Base-by-base conservation (phyloP, 306 rosid genomes). In the Morella rubra region DNA sequence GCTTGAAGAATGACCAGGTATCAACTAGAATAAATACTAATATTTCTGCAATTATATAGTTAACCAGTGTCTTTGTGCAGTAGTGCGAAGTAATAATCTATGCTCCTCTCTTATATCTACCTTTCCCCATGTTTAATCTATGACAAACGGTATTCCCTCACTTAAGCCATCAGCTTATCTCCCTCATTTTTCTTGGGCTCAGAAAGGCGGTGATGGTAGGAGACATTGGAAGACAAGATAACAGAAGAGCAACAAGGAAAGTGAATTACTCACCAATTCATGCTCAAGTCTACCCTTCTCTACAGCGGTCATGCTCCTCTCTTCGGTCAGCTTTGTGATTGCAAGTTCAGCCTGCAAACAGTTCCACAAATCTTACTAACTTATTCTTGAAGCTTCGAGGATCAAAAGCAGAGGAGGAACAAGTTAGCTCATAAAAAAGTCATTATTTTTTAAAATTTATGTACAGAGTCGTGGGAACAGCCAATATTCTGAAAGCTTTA, bases 311-410 rank as follows among this genome's bases (percentile, higher is more conserved):
- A 32, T 56, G 73, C 46, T 83, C 72, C 73, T 89, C 87, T 90
- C 93, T 85, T 88, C 90, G 44, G 77, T 86, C 77, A 95, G 81
- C 87, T 81, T 90, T 83, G 0, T 74, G 81, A 91, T 83, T 65
- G 83, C 79, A 76, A 78, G 84, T 67, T 86, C 92, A 76, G 96
- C 97, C 97, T 95, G 87, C 85, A 84, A 64, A 76, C 46, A 73
- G 62, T n/a, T 76, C 19, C 76, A 84, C 47, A 56, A 58, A 61
- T 56, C 52, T 52, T 64, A 77, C 77, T 81, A 65, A 49, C 74
- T 51, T 75, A 56, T 72, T 65, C 41, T 67, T 80, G 47, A 61
- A 64, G 49, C 60, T 75, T 46, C 11, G 16, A 44, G 22, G 64
- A 72, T 16, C 73, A 49, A 42, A 20, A 16, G 6, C 15, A 12